These are phyloP conservation scores for Thermothelomyces thermophilus DNA, from an alignment of 2,329 filamentous ascomycete genomes.

Conservation along the genomic window DNA sequence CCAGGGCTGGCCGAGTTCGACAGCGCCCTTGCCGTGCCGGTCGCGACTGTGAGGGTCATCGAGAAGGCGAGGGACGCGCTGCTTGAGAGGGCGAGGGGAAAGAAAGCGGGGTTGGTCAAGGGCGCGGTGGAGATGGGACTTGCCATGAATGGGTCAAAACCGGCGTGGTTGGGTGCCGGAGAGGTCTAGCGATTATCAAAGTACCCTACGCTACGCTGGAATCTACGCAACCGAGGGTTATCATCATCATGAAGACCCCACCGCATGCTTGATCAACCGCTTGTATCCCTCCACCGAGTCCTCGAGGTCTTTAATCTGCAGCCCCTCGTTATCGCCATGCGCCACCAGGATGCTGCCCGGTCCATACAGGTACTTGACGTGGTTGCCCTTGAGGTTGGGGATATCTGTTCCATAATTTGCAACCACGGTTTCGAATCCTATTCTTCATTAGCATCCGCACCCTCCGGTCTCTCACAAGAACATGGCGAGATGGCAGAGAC, in stretches of 20 bases:
- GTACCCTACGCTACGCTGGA: not conserved
- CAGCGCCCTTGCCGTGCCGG: constrained; percentile 67
- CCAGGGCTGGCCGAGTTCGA: constrained; percentile 64
- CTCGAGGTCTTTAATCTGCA: constrained; percentile 70
- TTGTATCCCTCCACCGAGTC: constrained; percentile 73
- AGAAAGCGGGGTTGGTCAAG: not conserved
- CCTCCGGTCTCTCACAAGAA: not conserved
- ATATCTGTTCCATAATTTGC: constrained; percentile 95
- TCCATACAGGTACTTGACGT: constrained; percentile 61
- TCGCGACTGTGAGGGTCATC: constrained; percentile 47
- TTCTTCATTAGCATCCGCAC: not conserved
- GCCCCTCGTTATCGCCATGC: constrained; percentile 74
- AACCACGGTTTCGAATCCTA: constrained; percentile 71
- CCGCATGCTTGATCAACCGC: constrained; percentile 55
- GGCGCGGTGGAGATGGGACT: constrained; percentile 19
- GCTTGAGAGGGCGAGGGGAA: constrained; percentile 20
- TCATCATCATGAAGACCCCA: constrained; percentile 27
- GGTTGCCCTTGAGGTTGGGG: constrained; percentile 63
- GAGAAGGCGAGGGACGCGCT: constrained; percentile 39
- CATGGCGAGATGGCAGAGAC: not conserved
- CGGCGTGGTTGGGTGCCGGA: constrained; percentile 13
- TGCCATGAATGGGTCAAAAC: constrained; percentile 14
- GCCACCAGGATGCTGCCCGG: constrained; percentile 76
- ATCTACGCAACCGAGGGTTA: not conserved
- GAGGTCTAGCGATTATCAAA: not conserved